Evolutionary conservation across 2,329 filamentous ascomycete species (phyloP).

Genomic region (Davidsoniella australis): DNA sequence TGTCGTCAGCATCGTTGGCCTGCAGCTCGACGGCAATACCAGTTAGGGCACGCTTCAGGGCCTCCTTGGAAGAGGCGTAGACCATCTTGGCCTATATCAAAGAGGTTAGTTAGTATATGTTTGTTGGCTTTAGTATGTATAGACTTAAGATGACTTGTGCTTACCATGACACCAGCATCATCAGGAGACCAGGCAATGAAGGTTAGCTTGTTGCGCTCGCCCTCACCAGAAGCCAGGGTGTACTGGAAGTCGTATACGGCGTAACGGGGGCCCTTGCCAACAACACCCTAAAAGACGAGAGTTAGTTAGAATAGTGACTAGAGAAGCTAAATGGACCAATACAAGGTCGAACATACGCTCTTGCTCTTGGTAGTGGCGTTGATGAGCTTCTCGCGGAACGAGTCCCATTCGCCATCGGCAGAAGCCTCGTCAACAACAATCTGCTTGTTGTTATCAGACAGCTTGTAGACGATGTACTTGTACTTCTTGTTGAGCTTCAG

Average conservation of each 20-base stretch:
- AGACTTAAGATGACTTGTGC: constrained; percentile 17
- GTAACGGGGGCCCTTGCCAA: constrained; percentile 58
- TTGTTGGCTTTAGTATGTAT: background rate
- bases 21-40: constrained; percentile 63
- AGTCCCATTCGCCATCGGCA: constrained; percentile 48
- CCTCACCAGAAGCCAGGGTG: constrained; percentile 53
- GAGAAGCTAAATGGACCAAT: background rate
- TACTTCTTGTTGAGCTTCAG: constrained; percentile 67
- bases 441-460: constrained; percentile 66
- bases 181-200: constrained; percentile 71
- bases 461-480: constrained; percentile 82
- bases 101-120: constrained; percentile 10
- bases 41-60: constrained; percentile 62
- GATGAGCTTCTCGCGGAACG: constrained; percentile 61
- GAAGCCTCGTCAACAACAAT: constrained; percentile 66
- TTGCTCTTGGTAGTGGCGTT: constrained; percentile 56
- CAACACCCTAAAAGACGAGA: constrained; percentile 27
- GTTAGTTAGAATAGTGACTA: background rate
- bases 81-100: constrained; percentile 63
- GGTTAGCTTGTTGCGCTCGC: constrained; percentile 59
- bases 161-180: constrained; percentile 61
- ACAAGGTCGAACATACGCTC: constrained; percentile 27
- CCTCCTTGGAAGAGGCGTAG: constrained; percentile 78
- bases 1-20: constrained; percentile 70
- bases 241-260: constrained; percentile 78